Base-by-base conservation (phyloP, 2,329 filamentous ascomycete genomes). In the Cercospora canescens region DNA sequence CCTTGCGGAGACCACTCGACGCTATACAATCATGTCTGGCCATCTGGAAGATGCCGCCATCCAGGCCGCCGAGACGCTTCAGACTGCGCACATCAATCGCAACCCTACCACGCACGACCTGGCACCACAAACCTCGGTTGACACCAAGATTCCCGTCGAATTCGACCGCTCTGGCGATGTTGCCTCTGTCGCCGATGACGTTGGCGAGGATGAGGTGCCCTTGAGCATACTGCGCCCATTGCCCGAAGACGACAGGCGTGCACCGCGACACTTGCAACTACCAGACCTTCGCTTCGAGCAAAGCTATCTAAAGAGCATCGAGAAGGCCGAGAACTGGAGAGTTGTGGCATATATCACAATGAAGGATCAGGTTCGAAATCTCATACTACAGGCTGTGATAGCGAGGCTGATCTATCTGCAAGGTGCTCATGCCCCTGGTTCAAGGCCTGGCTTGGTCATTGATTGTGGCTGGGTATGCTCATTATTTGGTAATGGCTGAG, bases 211-310 rank as follows among this genome's bases (percentile, higher is more conserved):
- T 66, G 90, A 92, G 63, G 88, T 92, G 24, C 90, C 90, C 12
- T 83, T 89, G 67, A 90, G 87, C 70, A 84, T 90, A 5, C 79
- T 93, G 60, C 83, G 83, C 50, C 85, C 82, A 3, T 72, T 81
- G 7, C 82, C 82, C n/a, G 88, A 55, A 79, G 83, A 63, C 81
- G 81, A 60, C 83, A 97, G 75, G 93, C 50, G 21, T n/a, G 94
- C 55, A 37, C 67, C 70, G 24, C 58, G 48, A 45, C 69, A 70
- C 58, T 52, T 72, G 45, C 88, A 88, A 3, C 77, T 91, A 55
- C 88, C 88, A 4, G 95, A 99, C 81, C 83, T 99, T 71, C 88
- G 95, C 50, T 98, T 98, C 81, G 95, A 99, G 82, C 95, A 99
- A 85, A 97, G 94, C 84, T 99, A 99, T 79, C 86, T 99, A 63